Evolutionary conservation across 2,329 filamentous ascomycete genomes (phyloP).

Genomic region (Pseudogymnoascus verrucosus): DNA sequence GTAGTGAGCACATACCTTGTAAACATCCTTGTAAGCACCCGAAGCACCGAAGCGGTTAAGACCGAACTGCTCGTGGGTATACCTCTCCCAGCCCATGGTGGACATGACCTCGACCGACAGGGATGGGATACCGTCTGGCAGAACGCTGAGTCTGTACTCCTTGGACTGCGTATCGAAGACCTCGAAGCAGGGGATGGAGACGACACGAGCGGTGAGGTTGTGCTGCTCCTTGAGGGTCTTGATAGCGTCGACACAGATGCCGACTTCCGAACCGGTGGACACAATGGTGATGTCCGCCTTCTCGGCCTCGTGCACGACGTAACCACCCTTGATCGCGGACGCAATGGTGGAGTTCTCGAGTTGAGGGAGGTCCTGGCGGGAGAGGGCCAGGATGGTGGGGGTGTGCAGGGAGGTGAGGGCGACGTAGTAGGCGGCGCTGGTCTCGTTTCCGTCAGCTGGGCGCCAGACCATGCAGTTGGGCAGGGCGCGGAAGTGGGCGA

Average conservation of each 20-base stretch:
- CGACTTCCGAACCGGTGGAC: conserved; percentile 92
- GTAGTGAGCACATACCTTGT: conserved; percentile 56
- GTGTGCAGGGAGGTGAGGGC: conserved; percentile 84
- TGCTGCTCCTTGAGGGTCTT: conserved; percentile 87
- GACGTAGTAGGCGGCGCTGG: conserved; percentile 93
- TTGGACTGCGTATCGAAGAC: conserved; percentile 91
- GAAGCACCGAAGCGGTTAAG: conserved; percentile 98
- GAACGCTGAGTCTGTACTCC: conserved; percentile 87
- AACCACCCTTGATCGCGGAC: conserved; percentile 88
- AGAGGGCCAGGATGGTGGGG: conserved; percentile 87
- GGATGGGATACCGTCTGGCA: conserved; percentile 89
- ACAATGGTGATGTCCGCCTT: conserved; percentile 82
- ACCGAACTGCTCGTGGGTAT: conserved; percentile 98
- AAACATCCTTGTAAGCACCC: conserved; percentile 95
- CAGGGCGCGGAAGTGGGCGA: conserved; percentile 95
- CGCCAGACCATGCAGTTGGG: conserved; percentile 99
- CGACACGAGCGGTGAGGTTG: conserved; percentile 79
- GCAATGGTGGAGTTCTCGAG: conserved; percentile 90
- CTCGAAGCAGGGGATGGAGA: conserved; percentile 94
- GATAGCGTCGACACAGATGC: conserved; percentile 84
- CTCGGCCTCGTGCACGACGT: conserved; percentile 78
- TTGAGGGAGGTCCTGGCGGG: conserved; percentile 96
- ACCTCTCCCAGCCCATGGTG: conserved; percentile 98
- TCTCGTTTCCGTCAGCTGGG: conserved; percentile 97
- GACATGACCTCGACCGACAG: conserved; percentile 94